These are phyloP conservation scores for Leptosphaerulina australis DNA, from an alignment of 2,329 filamentous ascomycete genomes.

Conservation along the genomic window DNA sequence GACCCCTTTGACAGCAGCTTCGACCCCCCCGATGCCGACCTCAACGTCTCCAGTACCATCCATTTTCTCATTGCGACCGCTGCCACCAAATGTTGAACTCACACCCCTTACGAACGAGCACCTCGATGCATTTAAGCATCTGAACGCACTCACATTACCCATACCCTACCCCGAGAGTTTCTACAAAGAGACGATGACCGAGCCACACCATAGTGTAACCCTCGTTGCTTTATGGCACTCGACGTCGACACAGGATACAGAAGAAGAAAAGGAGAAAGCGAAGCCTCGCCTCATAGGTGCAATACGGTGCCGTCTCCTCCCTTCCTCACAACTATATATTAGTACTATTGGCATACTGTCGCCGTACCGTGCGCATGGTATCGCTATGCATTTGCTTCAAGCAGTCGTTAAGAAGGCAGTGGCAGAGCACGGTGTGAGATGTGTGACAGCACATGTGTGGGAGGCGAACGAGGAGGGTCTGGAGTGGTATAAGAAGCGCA, in stretches of 20 bases:
- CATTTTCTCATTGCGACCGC: constrained; percentile 39
- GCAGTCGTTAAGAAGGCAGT: constrained; percentile 55
- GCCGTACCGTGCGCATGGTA: constrained; percentile 63
- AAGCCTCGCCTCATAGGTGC: constrained; percentile 53
- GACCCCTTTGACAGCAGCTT: constrained; percentile 2
- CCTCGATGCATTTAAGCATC: constrained; percentile 62
- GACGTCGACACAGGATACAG: neutral
- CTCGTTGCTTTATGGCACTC: constrained; percentile 64
- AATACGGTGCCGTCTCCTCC: constrained; percentile 55
- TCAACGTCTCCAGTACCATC: constrained; percentile 9
- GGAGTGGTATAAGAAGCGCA: constrained; percentile 65
- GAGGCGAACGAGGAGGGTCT: constrained; percentile 65
- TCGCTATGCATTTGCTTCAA: constrained; percentile 62
- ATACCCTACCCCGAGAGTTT: constrained; percentile 66
- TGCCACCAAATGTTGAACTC: constrained; percentile 60
- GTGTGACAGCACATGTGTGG: constrained; percentile 68
- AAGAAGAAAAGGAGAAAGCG: constrained; percentile 8
- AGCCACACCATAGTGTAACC: constrained; percentile 60
- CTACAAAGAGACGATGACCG: constrained; percentile 65
- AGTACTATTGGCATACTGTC: constrained; percentile 65
- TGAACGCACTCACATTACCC: constrained; percentile 64
- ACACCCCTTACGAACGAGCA: constrained; percentile 59
- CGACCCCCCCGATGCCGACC: constrained; percentile 4
- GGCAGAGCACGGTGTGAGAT: constrained; percentile 57
- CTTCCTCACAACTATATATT: constrained; percentile 60